A percentile compares a stretch with the other conserved stretches of the same genome.
Conservation (phyloP, 1,284 basidiomycete species). For the Trichosporon coremiiforme region DNA sequence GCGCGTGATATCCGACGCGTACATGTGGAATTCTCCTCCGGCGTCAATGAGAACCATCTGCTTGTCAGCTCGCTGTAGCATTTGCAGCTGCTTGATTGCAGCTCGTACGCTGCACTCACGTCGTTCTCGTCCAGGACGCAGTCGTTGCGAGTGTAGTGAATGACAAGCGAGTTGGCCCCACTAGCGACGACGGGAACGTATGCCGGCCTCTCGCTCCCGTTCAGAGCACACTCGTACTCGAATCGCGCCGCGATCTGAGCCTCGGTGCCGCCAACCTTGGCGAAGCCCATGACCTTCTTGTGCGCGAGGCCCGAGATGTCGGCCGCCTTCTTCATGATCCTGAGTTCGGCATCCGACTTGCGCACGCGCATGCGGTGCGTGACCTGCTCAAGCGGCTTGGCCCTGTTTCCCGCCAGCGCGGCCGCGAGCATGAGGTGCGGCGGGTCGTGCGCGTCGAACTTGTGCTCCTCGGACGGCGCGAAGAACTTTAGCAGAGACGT, state of each 20-base stretch:
- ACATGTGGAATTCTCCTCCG: slow-evolving; percentile 85
- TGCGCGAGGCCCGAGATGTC: slow-evolving; percentile 57
- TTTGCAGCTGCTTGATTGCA: background rate
- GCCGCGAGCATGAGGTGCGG: slow-evolving; percentile 54
- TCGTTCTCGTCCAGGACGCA: slow-evolving; percentile 72
- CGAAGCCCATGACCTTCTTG: slow-evolving; percentile 70
- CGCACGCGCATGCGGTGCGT: slow-evolving; percentile 56
- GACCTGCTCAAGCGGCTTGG: slow-evolving; percentile 51
- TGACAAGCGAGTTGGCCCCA: slow-evolving; percentile 84
- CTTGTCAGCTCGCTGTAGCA: slow-evolving; percentile 16
- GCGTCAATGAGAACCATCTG: slow-evolving; percentile 81
- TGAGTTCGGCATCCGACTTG: slow-evolving; percentile 57
- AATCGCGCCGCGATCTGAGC: slow-evolving; percentile 79
- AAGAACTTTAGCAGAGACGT: slow-evolving; percentile 54
- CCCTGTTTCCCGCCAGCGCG: slow-evolving; percentile 46
- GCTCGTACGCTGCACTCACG: slow-evolving; percentile 36
- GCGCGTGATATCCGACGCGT: slow-evolving; percentile 94
- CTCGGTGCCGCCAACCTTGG: slow-evolving; percentile 71
- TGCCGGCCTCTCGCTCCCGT: slow-evolving; percentile 79
- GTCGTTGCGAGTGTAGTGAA: slow-evolving; percentile 91
- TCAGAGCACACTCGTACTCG: slow-evolving; percentile 76
- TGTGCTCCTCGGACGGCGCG: slow-evolving; percentile 38
- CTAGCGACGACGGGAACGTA: slow-evolving; percentile 95
- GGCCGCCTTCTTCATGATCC: slow-evolving; percentile 58
- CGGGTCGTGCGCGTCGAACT: slow-evolving; percentile 41